Conservation (phyloP, 495 filamentous ascomycete genomes). For the Aspergillus sclerotioniger region DNA sequence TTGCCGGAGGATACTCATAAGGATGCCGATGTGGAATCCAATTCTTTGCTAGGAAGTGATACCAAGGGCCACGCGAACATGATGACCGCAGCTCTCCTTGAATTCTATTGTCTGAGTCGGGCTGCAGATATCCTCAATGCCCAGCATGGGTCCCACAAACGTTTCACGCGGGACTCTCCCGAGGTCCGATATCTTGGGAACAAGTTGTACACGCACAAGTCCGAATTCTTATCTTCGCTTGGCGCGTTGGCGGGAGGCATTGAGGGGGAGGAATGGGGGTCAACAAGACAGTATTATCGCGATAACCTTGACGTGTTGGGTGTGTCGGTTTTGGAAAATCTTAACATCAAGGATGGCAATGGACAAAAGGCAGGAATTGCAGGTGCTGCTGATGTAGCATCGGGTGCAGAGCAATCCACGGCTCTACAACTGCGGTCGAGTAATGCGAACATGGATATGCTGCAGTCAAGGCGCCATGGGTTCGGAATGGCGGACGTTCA, state of each 20-base stretch:
- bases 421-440: conserved; percentile 12
- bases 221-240: conserved; percentile 38
- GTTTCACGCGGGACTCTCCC: conserved; percentile 42
- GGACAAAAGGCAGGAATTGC: conserved; percentile 11
- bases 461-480: conserved; percentile 12
- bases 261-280: conserved; percentile 35
- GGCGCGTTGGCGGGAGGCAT: conserved; percentile 41
- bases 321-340: conserved; percentile 34
- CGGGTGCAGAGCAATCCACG: conserved; percentile 17
- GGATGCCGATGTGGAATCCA: conserved; percentile 22
- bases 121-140: conserved; percentile 47
- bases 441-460: conserved; percentile 1
- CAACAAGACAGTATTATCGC: conserved; percentile 43
- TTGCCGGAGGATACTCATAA: conserved; percentile 8
- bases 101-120: conserved; percentile 45
- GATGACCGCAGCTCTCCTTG: conserved; percentile 45
- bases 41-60: conserved; percentile 28
- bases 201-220: conserved; percentile 42
- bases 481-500: conserved; percentile 16
- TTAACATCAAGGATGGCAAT: conserved; percentile 23
- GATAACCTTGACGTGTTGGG: conserved; percentile 44
- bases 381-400: not conserved
- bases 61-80: conserved; percentile 39
- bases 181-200: conserved; percentile 44
- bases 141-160: conserved; percentile 29